Percentiles rank a stretch among this genome's conserved stretches.
Conservation (phyloP, 495 filamentous ascomycete species). For the Lineolata rhizophorae region DNA sequence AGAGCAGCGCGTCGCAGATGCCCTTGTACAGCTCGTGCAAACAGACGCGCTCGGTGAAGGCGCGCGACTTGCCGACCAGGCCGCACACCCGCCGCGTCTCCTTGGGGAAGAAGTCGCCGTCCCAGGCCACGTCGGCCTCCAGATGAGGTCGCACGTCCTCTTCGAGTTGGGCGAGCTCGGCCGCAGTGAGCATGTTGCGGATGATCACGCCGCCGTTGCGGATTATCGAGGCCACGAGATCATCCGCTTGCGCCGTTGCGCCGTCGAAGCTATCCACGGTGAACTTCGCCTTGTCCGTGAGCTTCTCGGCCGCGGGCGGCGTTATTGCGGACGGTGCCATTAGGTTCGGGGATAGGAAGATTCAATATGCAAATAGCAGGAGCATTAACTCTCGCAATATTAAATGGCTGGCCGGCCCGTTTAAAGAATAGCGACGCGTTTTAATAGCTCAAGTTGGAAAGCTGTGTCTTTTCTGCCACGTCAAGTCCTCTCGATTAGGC, state of each 20-base stretch:
- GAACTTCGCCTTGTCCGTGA: too few species aligned
- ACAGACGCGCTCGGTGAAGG: conserved; percentile 11
- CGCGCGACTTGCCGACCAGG: conserved; percentile 11
- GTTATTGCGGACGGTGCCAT: too few species aligned
- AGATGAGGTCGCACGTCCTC: conserved; percentile 4
- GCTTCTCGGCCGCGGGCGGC: too few species aligned
- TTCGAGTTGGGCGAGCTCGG: conserved; percentile 5
- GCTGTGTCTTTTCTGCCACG: too few species aligned
- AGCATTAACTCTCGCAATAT: too few species aligned
- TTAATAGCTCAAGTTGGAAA: too few species aligned
- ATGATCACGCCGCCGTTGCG: conserved; percentile 3
- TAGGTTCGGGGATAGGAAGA: too few species aligned
- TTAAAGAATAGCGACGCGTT: too few species aligned
- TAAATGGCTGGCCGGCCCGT: too few species aligned
- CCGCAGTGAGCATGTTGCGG: conserved; percentile 3
- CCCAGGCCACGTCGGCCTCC: conserved; percentile 1
- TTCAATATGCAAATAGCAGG: too few species aligned
- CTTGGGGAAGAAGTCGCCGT: conserved; percentile 13
- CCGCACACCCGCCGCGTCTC: conserved; percentile 16
- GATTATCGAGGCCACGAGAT: conserved; percentile 2
- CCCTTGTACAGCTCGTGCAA: conserved; percentile 12
- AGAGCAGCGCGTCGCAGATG: conserved; percentile 13
- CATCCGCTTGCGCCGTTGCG: neutral
- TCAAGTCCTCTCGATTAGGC: too few species aligned
- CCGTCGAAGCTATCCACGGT: too few species aligned